A percentile compares a stretch with the other conserved stretches of the same genome.
Evolutionary conservation across 1,139 yeast species (phyloP).

Genomic region (Tardiomyces digboiensis): DNA sequence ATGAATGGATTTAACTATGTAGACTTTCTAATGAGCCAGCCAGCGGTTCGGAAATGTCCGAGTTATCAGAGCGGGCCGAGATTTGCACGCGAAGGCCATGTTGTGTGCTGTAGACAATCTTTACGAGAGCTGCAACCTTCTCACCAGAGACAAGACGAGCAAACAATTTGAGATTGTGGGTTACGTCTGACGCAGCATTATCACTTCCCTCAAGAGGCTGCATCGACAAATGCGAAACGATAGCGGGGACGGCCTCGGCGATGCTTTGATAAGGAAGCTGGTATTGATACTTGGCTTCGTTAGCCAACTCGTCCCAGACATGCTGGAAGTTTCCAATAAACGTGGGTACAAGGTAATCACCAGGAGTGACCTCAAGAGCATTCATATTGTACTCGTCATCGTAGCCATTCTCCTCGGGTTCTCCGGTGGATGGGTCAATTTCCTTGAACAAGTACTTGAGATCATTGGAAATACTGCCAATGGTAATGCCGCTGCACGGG

Average conservation of each 20-base stretch:
- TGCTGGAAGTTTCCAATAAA: slow-evolving; percentile 71
- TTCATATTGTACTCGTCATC: slow-evolving; percentile 92
- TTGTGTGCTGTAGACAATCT: slow-evolving; percentile 63
- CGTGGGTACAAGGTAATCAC: slow-evolving; percentile 75
- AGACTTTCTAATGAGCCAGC: not conserved
- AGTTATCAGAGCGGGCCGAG: slow-evolving; percentile 55
- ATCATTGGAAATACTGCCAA: slow-evolving; percentile 56
- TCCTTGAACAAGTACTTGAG: slow-evolving; percentile 75
- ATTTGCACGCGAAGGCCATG: slow-evolving; percentile 74
- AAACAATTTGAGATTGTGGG: slow-evolving; percentile 67
- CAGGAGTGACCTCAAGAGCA: slow-evolving; percentile 63
- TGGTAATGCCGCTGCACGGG: slow-evolving; percentile 35
- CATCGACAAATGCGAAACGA: slow-evolving; percentile 39
- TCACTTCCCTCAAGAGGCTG: slow-evolving; percentile 78
- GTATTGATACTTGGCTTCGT: slow-evolving; percentile 26
- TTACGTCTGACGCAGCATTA: slow-evolving; percentile 46
- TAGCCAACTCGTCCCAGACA: slow-evolving; percentile 59
- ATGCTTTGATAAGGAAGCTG: slow-evolving; percentile 44
- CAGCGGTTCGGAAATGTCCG: not conserved
- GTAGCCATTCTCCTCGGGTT: slow-evolving; percentile 76
- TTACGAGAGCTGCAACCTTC: slow-evolving; percentile 58
- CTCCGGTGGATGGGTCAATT: slow-evolving; percentile 64
- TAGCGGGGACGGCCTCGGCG: slow-evolving; percentile 40
- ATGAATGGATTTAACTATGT: not conserved
- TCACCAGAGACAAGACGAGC: slow-evolving; percentile 74